These are phyloP conservation scores for Asterophora parasitica DNA, from an alignment of 768 basidiomycete species.

Conservation along the genomic window DNA sequence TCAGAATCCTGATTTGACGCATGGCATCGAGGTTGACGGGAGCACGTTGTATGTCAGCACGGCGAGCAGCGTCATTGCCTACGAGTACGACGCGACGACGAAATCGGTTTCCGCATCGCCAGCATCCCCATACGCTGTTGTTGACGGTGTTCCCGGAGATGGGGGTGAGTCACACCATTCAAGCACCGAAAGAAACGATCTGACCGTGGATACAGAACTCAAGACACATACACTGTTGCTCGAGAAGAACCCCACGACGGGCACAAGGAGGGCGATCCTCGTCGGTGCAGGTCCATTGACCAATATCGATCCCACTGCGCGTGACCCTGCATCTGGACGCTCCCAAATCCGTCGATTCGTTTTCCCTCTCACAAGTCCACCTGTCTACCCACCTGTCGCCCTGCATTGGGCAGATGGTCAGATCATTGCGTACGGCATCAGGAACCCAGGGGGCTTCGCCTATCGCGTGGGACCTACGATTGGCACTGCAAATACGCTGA, in stretches of 20 bases:
- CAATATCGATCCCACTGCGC: conserved; percentile 40
- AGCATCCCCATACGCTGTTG: conserved; percentile 16
- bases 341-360: conserved; percentile 35
- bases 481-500: conserved; percentile 2
- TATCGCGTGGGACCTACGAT: conserved; percentile 19
- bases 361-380: conserved; percentile 14
- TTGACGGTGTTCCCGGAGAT: conserved; percentile 33
- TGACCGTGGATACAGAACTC: conserved; percentile 24
- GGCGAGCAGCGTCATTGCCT: conserved; percentile 28
- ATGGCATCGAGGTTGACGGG: conserved; percentile 37
- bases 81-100: conserved; percentile 29
- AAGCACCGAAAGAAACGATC: background rate
- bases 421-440: conserved; percentile 37
- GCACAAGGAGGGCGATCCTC: conserved; percentile 22
- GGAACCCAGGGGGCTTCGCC: conserved; percentile 41
- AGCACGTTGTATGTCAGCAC: conserved; percentile 35
- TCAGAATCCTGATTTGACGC: conserved; percentile 32
- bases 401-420: conserved; percentile 26
- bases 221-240: conserved; percentile 39
- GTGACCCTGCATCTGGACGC: conserved; percentile 37
- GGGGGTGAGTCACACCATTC: conserved; percentile 27
- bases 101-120: conserved; percentile 21
- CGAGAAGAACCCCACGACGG: conserved; percentile 15
- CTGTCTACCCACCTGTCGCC: conserved; percentile 13
- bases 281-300: conserved; percentile 33